A percentile compares a stretch with the other conserved stretches of the same genome.
phyloP scores from a whole-genome alignment of 106 monocot species.

The Allium cepa region DNA sequence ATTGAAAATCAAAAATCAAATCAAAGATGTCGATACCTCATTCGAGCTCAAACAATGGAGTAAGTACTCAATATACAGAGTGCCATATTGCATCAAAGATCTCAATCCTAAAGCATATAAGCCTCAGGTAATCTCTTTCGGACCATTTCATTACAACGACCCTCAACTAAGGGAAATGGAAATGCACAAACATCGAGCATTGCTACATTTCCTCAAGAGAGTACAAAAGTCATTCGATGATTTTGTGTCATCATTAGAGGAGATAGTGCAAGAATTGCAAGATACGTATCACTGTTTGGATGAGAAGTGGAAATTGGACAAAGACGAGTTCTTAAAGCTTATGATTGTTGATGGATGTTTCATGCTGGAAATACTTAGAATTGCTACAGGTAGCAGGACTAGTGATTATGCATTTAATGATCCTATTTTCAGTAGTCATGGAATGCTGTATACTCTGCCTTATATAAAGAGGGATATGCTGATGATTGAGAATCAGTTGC shows the following conservation, averaged over 20 bases:
- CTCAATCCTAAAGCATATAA: conserved; percentile 53
- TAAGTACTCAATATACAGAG: conserved; percentile 43
- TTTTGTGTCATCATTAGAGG: conserved; percentile 35
- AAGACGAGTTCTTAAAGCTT: conserved; percentile 29
- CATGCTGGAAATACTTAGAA: conserved; percentile 55
- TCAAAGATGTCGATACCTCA: conserved; percentile 10
- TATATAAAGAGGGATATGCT: conserved; percentile 89
- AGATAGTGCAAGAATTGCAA: conserved; percentile 21
- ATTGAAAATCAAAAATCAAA: conserved; percentile 16
- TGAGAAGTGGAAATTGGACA: conserved; percentile 19
- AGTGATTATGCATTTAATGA: conserved; percentile 59
- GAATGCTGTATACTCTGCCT: conserved; percentile 48
- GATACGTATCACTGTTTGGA: conserved; percentile 37
- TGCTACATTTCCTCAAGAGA: conserved; percentile 55
- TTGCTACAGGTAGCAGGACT: conserved; percentile 2
- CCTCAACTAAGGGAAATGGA: conserved; percentile 44
- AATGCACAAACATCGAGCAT: conserved; percentile 61
- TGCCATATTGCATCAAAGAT: conserved; percentile 55
- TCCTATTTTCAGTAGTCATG: conserved; percentile 86
- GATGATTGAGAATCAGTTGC: conserved; percentile 88
- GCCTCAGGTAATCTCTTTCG: conserved; percentile 62
- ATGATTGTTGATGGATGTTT: conserved; percentile 66
- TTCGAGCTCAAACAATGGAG: conserved; percentile 27
- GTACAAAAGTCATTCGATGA: conserved; percentile 20
- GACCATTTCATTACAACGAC: conserved; percentile 59